phyloP scores from a whole-genome alignment of 345 rosid genomes.

The Isatis tinctoria region DNA sequence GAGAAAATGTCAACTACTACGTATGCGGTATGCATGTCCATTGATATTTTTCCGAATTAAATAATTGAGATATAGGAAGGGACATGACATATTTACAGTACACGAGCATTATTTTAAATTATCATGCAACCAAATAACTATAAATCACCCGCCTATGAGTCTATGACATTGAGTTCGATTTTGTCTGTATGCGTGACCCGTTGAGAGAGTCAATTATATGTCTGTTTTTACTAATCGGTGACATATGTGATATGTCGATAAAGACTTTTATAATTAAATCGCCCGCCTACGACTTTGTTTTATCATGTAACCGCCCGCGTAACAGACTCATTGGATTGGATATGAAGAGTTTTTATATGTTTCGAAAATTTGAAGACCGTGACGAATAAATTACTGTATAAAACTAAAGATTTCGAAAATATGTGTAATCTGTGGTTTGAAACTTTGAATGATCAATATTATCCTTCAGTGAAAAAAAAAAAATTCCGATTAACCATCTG shows the following conservation, averaged over 20 bases:
- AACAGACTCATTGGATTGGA: background rate
- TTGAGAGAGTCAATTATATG: background rate
- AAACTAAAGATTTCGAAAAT: no score
- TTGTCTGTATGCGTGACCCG: background rate
- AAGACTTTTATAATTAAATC: background rate
- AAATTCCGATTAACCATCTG: background rate
- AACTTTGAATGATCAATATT: no score
- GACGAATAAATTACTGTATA: no score
- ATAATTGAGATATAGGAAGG: background rate
- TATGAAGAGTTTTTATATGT: no score
- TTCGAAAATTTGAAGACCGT: background rate
- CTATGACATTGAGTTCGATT: constrained; percentile 4
- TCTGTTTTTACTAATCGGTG: background rate
- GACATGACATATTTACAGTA: constrained; percentile 8
- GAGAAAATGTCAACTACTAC: constrained; percentile 23
- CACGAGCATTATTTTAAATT: background rate
- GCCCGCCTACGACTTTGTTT: background rate
- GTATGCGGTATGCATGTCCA: background rate
- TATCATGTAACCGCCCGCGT: background rate
- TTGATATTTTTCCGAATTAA: background rate
- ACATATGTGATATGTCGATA: background rate
- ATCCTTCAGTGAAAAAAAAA: no score
- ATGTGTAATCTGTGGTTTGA: no score
- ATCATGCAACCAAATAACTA: constrained; percentile 15
- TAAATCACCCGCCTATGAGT: background rate